Base-by-base conservation (phyloP, 139 green algal species). In the Yamagishiella unicocca region DNA sequence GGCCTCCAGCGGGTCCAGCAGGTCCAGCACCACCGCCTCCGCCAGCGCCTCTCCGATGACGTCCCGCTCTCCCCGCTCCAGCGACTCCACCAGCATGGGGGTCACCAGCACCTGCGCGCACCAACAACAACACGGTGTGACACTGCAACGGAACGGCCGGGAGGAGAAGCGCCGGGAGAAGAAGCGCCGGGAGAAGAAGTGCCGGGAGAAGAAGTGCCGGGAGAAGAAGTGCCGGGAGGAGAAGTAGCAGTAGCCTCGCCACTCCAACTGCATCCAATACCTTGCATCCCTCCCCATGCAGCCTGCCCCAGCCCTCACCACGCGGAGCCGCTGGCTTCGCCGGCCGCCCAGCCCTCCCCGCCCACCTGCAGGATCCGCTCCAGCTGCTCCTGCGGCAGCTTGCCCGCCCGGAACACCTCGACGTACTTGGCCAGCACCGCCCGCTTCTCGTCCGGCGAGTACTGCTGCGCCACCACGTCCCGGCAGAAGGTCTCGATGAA, bases 401-500 rank as follows among this genome's bases (percentile, higher is more conserved):
- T 45, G 24, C 71, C 55, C 10, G 2, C 84, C 64, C 87, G 78
- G 88, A 96, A 96, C 29, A 89, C 66, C 4, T 90, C 72, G 66
- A 97, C 75, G 89, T 96, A 97, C 24, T 92, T 82, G 46, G 74
- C 43, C 53, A 98, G 75, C 31, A 98, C 87, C 31, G 35, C 19
- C 0, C 84, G 82, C 85, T 96, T 96, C 25, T 96, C 89, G 0
- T 82, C 82, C 1, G 83, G 29, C 29, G 42, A 92, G 84, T 94
- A 97, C 67, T 91, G 43, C 53, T 93, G 35, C 4, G 91, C 89
- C 1, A 98, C 89, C 27, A 92, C 83, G 8, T 92, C 77, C 31
- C 38, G 80, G 58, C 93, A 94, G 74, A 97, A 98, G 25, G 91
- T 81, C 72, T 94, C 89, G 17, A 99, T 46, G 84, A 99, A 99